Conservation (phyloP, 345 rosid species). For the Trapa bicornis region DNA sequence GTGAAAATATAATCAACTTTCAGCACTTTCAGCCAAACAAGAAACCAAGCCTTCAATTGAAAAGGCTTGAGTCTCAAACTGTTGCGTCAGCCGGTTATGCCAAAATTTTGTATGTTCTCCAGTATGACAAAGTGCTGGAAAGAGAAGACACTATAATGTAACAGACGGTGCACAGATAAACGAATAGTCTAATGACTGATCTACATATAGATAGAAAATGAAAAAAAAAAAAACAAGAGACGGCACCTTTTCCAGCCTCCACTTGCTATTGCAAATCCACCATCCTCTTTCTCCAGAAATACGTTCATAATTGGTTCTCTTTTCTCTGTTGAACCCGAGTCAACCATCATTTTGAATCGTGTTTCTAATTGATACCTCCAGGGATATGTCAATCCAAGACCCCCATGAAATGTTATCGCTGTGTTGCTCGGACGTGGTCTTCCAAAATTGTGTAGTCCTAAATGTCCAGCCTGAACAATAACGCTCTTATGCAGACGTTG, state of each 20-base stretch:
- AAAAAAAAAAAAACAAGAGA: neutral
- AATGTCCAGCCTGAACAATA: constrained; percentile 47
- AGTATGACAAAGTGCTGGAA: neutral
- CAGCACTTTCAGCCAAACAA: neutral
- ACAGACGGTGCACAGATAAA: neutral
- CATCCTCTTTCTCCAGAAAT: constrained; percentile 44
- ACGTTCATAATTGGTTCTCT: constrained; percentile 25
- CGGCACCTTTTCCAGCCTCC: constrained; percentile 85
- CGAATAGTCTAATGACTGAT: neutral
- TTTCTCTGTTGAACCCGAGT: constrained; percentile 41
- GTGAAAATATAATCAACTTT: neutral
- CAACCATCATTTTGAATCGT: constrained; percentile 62
- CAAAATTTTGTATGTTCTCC: neutral
- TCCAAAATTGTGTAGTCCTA: constrained; percentile 29
- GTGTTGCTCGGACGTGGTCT: constrained; percentile 19
- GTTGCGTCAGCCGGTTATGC: neutral
- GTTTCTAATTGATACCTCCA: constrained; percentile 20
- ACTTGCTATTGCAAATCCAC: constrained; percentile 53
- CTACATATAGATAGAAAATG: neutral
- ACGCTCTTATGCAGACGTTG: constrained; percentile 45
- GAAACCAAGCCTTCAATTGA: neutral
- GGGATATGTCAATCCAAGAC: constrained; percentile 17
- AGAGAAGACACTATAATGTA: neutral
- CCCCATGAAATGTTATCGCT: constrained; percentile 25
- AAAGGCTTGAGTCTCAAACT: neutral